Conservation (phyloP, 2,329 filamentous ascomycete genomes). For the Thelonectria blattea region DNA sequence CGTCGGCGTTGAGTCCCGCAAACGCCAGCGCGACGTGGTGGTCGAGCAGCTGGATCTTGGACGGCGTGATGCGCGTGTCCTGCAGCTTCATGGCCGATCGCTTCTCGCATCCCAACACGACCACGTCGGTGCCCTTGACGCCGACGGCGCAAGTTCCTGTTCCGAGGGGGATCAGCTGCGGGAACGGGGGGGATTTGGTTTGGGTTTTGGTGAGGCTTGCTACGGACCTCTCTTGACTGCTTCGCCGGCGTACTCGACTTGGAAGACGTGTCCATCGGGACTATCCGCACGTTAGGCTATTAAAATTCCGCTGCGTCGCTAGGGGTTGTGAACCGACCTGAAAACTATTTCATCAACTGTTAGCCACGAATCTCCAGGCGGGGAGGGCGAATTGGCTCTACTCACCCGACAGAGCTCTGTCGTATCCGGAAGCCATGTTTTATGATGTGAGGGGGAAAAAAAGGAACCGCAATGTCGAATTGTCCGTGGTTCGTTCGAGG, state of each 20-base stretch:
- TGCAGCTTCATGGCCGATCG: slow-evolving; percentile 99
- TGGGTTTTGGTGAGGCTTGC: not conserved
- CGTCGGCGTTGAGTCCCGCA: slow-evolving; percentile 95
- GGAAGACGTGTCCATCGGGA: slow-evolving; percentile 99
- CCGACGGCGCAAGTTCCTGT: slow-evolving; percentile 95
- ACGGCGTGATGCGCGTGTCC: slow-evolving; percentile 98
- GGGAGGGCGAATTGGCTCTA: slow-evolving; percentile 35
- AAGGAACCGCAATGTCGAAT: slow-evolving; percentile 8
- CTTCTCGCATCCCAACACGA: slow-evolving; percentile 98
- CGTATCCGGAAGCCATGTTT: slow-evolving; percentile 90
- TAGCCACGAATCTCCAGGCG: slow-evolving; percentile 49
- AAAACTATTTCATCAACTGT: slow-evolving; percentile 72
- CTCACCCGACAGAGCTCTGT: slow-evolving; percentile 98
- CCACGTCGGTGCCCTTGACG: slow-evolving; percentile 92
- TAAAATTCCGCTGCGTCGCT: slow-evolving; percentile 4
- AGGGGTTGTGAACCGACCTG: slow-evolving; percentile 60
- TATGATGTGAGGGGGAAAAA: slow-evolving; percentile 11
- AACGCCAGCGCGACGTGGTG: slow-evolving; percentile 97
- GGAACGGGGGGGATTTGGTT: not conserved
- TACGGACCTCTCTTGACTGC: slow-evolving; percentile 92
- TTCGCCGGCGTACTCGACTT: slow-evolving; percentile 99
- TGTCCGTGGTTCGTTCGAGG: not conserved
- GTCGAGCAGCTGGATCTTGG: slow-evolving; percentile 96
- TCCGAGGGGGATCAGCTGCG: slow-evolving; percentile 26
- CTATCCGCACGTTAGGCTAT: slow-evolving; percentile 62